Percentiles rank a stretch among this genome's conserved stretches.
These are phyloP conservation scores for Gossypium lobatum DNA, from an alignment of 441 rosid species.

Conservation along the genomic window DNA sequence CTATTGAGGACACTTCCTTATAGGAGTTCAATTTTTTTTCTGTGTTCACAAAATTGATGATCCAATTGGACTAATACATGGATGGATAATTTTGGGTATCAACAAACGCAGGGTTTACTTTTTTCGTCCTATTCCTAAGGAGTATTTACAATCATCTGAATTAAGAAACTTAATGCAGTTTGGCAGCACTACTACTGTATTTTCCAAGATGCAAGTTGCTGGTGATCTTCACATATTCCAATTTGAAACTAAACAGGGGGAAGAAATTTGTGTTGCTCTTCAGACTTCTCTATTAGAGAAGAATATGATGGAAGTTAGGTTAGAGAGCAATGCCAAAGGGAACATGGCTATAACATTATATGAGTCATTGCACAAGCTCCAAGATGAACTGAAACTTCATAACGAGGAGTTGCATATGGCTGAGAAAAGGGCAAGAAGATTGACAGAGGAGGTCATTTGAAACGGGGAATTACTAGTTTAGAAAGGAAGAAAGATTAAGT, in stretches of 20 bases:
- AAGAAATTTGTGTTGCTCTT: constrained; percentile 97
- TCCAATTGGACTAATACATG: constrained; percentile 97
- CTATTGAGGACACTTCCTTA: constrained; percentile 80
- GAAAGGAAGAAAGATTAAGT: constrained; percentile 67
- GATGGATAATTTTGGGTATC: constrained; percentile 86
- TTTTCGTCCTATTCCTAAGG: constrained; percentile 95
- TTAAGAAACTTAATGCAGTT: constrained; percentile 96
- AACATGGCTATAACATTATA: constrained; percentile 38
- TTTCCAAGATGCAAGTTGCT: constrained; percentile 98
- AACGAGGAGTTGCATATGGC: constrained; percentile 50
- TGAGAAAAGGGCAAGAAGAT: constrained; percentile 44
- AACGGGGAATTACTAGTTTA: constrained; percentile 48
- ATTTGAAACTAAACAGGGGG: constrained; percentile 99
- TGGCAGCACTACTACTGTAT: constrained; percentile 97
- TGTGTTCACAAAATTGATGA: constrained; percentile 94
- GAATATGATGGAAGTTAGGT: constrained; percentile 48
- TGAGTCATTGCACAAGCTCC: constrained; percentile 54
- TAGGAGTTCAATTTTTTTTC: constrained; percentile 85
- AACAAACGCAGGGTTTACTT: constrained; percentile 98
- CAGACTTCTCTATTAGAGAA: constrained; percentile 69
- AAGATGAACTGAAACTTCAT: constrained; percentile 57
- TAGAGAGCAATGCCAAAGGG: constrained; percentile 36
- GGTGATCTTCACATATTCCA: constrained; percentile 97
- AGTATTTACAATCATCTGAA: constrained; percentile 94
- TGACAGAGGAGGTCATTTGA: constrained; percentile 49